These are phyloP conservation scores for Pezicula carpinea DNA, from an alignment of 2,329 filamentous ascomycete species.

Conservation along the genomic window DNA sequence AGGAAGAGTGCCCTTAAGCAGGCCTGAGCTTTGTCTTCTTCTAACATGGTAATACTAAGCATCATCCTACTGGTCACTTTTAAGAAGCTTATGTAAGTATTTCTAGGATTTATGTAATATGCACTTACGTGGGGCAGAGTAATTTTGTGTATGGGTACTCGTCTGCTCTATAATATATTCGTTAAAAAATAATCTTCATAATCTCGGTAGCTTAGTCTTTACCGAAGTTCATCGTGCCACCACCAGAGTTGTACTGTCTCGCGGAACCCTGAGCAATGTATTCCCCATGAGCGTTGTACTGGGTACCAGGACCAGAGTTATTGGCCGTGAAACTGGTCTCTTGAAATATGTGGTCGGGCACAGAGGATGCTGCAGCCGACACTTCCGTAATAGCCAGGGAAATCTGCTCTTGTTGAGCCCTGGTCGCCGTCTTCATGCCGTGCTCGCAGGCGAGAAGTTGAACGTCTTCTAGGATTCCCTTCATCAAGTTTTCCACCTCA, in stretches of 20 bases:
- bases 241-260: background rate
- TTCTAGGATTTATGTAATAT: background rate
- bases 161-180: background rate
- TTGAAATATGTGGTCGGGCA: conserved; percentile 4
- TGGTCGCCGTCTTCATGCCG: conserved; percentile 7
- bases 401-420: conserved; percentile 6
- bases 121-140: no score
- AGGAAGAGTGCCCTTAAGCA: conserved; percentile 7
- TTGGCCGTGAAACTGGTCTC: conserved; percentile 1
- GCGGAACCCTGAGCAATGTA: conserved; percentile 1
- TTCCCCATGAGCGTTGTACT: background rate
- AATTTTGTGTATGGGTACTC: no score
- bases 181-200: background rate
- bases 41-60: no score
- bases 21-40: no score
- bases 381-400: conserved; percentile 8
- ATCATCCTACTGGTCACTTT: no score
- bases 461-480: conserved; percentile 24
- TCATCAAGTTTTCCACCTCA: conserved; percentile 22
- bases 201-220: background rate
- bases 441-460: conserved; percentile 17
- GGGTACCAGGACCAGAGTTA: background rate
- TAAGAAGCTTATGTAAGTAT: background rate
- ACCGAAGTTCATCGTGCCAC: background rate
- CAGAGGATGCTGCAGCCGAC: conserved; percentile 1